Evolutionary conservation across 331 rosid species (phyloP), one percentile per base, ranked within the genome.

Genomic region (Quercus tomentella): DNA sequence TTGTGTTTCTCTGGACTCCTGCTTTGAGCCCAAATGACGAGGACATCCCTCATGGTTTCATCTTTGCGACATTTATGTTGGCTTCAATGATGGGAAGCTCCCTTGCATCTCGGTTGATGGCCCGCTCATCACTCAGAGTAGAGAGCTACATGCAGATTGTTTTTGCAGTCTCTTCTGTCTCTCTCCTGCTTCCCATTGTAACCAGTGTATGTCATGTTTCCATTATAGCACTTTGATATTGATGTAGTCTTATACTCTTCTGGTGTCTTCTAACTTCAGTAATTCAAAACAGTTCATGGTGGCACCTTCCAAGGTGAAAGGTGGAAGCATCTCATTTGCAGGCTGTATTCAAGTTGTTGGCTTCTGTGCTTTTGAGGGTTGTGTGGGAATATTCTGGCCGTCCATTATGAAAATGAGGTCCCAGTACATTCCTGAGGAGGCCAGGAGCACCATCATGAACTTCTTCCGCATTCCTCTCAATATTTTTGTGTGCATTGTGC

Each of bases 351-450:
- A 93, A 86, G 85, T 93, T 81, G 84, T 96, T 75, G 99, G 99
- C 43, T 96, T 96, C 97, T 93, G 98, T 85, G 76, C 76, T 65
- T 96, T 96, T 78, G 99, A 96, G 87, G 81, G 92, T 76, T 96
- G 99, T 69, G 97, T 92, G 56, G 99, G 99, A 82, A 73, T 96
- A 80, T 96, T 96, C 90, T 96, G 99, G 99, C 99, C 99, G 37
- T 96, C 99, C 62, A 92, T 96, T 70, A 96, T 96, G 99, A 96
- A 96, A 88, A 91, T 96, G 99, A 96, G 99, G 78, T 96, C 99
- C 66, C 99, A 96, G 74, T 96, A 96, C 90, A 92, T 96, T 84
- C 99, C 99, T 0, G 99, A 96, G 89, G 99, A 96, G 86, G 94
- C 99, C 66, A 86, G 99, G 86, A 96, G 98, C 89, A 96, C 99